phyloP scores from a whole-genome alignment of 2,329 filamentous ascomycete genomes.

The Epichloe festucae region DNA sequence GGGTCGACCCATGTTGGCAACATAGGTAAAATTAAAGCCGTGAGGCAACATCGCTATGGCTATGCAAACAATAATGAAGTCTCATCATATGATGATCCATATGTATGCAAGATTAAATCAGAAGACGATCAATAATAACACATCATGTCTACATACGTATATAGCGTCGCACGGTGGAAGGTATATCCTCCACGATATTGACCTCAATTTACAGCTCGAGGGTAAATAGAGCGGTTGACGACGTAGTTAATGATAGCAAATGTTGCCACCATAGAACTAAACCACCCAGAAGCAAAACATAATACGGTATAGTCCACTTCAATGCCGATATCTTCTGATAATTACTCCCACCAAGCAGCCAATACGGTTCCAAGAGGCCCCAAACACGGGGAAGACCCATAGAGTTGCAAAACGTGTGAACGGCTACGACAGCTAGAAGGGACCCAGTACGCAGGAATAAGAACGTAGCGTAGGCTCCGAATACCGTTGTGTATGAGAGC shows the following conservation, averaged over 20 bases:
- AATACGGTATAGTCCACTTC: constrained; percentile 67
- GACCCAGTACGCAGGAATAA: constrained; percentile 77
- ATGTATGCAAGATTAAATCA: no score
- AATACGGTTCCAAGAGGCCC: constrained; percentile 54
- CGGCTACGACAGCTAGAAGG: constrained; percentile 58
- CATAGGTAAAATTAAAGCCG: not conserved
- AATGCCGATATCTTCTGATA: constrained; percentile 12
- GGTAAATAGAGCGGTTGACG: constrained; percentile 16
- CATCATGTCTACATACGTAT: no score
- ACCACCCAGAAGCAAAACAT: constrained; percentile 60
- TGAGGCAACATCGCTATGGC: not conserved
- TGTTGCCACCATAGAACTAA: constrained; percentile 56
- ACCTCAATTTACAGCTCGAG: constrained; percentile 10
- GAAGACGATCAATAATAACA: no score
- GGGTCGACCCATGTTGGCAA: not conserved
- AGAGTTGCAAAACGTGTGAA: constrained; percentile 85
- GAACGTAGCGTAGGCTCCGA: constrained; percentile 88
- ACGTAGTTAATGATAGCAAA: constrained; percentile 59
- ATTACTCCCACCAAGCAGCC: constrained; percentile 16
- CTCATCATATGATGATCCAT: no score
- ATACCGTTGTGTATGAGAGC: constrained; percentile 80
- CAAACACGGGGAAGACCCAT: constrained; percentile 80
- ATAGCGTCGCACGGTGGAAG: not conserved
- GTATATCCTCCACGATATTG: not conserved
- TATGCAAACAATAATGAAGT: not conserved